Percentiles rank a stretch among this genome's conserved stretches.
Conservation (phyloP, 306 rosid species). For the Trifolium pratense region DNA sequence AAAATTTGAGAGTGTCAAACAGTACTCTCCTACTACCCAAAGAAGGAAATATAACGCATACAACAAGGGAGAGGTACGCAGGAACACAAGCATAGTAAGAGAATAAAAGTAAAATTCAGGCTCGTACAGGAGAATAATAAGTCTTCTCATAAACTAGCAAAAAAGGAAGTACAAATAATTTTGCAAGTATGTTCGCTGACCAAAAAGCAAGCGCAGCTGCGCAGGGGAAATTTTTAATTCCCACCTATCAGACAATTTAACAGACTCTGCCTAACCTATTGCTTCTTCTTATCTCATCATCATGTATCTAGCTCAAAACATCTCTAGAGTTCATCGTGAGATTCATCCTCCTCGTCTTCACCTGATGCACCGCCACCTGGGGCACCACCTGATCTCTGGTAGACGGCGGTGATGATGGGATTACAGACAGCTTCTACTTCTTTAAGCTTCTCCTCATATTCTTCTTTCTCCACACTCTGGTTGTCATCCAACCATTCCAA, state of each 20-base stretch:
- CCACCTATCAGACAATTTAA: conserved; percentile 53
- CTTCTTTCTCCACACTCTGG: conserved; percentile 89
- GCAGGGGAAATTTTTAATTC: conserved; percentile 45
- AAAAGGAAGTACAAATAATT: conserved; percentile 43
- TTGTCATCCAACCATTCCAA: conserved; percentile 97
- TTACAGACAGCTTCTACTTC: conserved; percentile 97
- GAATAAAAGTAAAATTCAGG: neutral
- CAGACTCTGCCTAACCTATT: conserved; percentile 50
- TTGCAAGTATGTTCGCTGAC: conserved; percentile 43
- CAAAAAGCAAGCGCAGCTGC: conserved; percentile 50
- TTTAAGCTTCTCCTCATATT: conserved; percentile 92
- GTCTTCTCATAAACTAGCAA: conserved; percentile 36
- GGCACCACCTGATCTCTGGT: conserved; percentile 91
- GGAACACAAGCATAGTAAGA: neutral
- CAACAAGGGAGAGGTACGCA: no score
- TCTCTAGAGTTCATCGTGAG: conserved; percentile 86
- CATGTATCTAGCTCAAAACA: conserved; percentile 36
- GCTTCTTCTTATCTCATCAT: conserved; percentile 35
- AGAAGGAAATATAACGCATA: no score
- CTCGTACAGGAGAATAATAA: conserved; percentile 2
- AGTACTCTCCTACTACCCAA: no score
- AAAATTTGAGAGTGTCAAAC: no score
- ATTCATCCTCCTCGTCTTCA: conserved; percentile 83
- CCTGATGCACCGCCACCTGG: conserved; percentile 68
- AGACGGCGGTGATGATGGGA: conserved; percentile 84